Base-by-base conservation (phyloP, 208 protist species). In the Crithidia expoeki region DNA sequence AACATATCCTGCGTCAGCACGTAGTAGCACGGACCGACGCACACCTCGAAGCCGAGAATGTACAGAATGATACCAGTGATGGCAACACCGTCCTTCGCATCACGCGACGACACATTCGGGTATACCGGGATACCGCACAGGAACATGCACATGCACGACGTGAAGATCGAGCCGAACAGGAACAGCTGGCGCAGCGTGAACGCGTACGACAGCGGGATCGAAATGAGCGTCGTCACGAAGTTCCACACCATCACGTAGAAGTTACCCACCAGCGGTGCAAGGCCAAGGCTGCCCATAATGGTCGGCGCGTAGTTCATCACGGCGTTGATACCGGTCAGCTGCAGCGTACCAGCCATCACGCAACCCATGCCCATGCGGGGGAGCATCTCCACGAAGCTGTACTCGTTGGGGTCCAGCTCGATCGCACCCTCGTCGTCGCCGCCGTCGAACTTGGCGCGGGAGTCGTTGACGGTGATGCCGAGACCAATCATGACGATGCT, bases 271-370 rank as follows among this genome's bases (percentile, higher is more conserved):
- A 94, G 81, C 33, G 88, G 80, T 1, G 76, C 77, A 30, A 93
- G 69, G 33, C 86, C 84, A 40, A 92, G 73, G 50, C 72, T 40
- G 36, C 72, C 68, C 79, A 87, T 93, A 65, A 96, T 94, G 33
- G 73, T 86, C 33, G 88, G 88, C 85, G 91, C 86, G 77, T 94
- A 96, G 79, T 92, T 93, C 86, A 92, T 94, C 33, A 94, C 78
- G 47, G 88, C 88, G 68, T 40, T 40, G 68, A 94, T 92, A 42
- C 91, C 91, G 34, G 91, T 96, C 74, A 96, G 70, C 73, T 94
- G 90, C 56, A 85, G 71, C 57, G 90, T 88, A 25, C 83, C 76
- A 32, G 82, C 79, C 64, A 90, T 40, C 42, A 86, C 73, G 23
- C 40, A 23, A 38, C 72, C 84, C 60, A 96, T 83, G n/a, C 74